Conservation (phyloP, 1,284 basidiomycete genomes). For the Moniliophthora roreri region DNA sequence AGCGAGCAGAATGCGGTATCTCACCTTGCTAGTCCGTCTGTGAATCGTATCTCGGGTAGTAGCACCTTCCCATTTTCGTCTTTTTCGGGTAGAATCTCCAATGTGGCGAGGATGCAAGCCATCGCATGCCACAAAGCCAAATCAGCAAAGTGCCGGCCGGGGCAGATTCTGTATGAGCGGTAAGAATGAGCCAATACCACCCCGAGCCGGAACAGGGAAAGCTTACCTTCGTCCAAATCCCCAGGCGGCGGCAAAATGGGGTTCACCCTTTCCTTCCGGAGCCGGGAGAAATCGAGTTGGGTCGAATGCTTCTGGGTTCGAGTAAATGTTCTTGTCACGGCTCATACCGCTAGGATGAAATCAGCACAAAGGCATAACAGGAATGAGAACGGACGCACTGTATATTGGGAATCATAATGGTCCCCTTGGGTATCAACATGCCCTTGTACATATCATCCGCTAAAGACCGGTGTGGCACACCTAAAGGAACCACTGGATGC, state of each 20-base stretch:
- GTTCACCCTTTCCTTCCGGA: slow-evolving; percentile 1
- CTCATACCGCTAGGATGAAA: slow-evolving; percentile 10
- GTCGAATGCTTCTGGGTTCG: slow-evolving; percentile 14
- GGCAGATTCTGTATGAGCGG: slow-evolving; percentile 16
- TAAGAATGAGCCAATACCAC: background rate
- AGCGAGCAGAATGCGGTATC: slow-evolving; percentile 2
- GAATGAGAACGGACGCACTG: slow-evolving; percentile 1
- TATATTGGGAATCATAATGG: slow-evolving; percentile 14
- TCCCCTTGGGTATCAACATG: slow-evolving; percentile 17
- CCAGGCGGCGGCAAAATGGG: slow-evolving; percentile 15
- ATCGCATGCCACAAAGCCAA: slow-evolving; percentile 20
- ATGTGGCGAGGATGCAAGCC: slow-evolving; percentile 17
- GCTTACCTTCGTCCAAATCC: slow-evolving; percentile 7
- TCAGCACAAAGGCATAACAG: background rate
- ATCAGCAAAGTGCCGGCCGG: slow-evolving; percentile 19
- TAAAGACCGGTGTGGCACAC: slow-evolving; percentile 1
- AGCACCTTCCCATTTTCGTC: slow-evolving; percentile 9
- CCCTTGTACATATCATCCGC: slow-evolving; percentile 13
- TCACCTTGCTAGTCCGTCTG: slow-evolving; percentile 16
- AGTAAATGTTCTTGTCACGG: slow-evolving; percentile 13
- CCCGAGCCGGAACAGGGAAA: background rate
- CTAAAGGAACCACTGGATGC: too few relatives aligned
- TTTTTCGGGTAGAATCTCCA: slow-evolving; percentile 9
- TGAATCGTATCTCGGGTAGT: slow-evolving; percentile 10
- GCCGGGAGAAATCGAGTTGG: slow-evolving; percentile 14